Conservation (phyloP, 2,329 filamentous ascomycete genomes). For the Paramyrothecium sp. region DNA sequence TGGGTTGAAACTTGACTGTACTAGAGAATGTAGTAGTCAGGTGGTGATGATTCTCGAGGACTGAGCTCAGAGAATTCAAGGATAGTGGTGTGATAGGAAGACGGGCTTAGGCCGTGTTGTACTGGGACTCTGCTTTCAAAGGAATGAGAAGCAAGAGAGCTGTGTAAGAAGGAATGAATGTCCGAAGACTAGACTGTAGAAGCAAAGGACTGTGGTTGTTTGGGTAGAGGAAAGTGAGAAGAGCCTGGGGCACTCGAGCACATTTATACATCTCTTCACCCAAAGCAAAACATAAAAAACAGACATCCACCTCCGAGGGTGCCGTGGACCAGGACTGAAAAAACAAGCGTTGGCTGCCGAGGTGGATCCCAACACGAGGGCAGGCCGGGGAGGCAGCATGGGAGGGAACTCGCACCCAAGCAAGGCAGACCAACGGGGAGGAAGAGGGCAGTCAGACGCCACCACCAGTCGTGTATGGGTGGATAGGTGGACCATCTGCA, state of each 20-base stretch:
- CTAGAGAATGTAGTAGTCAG: conserved; percentile 14
- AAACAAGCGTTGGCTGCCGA: neutral
- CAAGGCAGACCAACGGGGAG: neutral
- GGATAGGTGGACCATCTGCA: neutral
- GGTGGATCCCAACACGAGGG: neutral
- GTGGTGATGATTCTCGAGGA: conserved; percentile 7
- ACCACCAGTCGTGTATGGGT: neutral
- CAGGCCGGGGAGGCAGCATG: neutral
- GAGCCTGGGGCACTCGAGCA: conserved; percentile 13
- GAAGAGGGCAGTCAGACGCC: neutral
- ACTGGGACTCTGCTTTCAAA: conserved; percentile 23
- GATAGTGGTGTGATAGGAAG: conserved; percentile 5
- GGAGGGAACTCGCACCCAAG: neutral
- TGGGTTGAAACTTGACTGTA: conserved; percentile 17
- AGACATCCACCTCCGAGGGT: neutral
- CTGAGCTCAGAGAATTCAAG: conserved; percentile 8
- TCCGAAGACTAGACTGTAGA: conserved; percentile 24
- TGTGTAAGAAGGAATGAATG: conserved; percentile 22
- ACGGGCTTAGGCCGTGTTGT: neutral
- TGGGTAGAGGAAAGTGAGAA: conserved; percentile 13
- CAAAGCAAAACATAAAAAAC: neutral
- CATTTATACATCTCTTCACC: conserved; percentile 22
- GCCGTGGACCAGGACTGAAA: neutral
- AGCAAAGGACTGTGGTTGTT: conserved; percentile 18
- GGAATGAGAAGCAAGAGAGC: conserved; percentile 26